Percentiles rank a stretch among this genome's conserved stretches.
These are phyloP conservation scores for Debaryomycetaceae sp. DNA, from an alignment of 1,139 yeast genomes.

Conservation along the genomic window DNA sequence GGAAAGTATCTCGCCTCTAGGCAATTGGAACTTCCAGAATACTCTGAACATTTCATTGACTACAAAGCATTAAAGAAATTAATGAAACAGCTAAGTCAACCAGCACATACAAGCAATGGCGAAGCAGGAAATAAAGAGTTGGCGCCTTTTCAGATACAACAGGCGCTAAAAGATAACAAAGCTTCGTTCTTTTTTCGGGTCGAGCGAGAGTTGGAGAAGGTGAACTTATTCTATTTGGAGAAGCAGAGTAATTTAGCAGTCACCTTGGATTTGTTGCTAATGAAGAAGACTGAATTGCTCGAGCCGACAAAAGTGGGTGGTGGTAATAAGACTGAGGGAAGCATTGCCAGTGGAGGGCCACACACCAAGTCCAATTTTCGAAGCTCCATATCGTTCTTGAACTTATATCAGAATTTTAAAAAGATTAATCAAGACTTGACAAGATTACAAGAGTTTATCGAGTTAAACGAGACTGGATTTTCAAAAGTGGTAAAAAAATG, in stretches of 20 bases:
- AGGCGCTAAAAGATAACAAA: conserved; percentile 79
- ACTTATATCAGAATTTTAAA: conserved; percentile 80
- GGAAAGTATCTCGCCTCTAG: conserved; percentile 94
- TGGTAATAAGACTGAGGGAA: conserved; percentile 30
- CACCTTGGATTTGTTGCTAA: conserved; percentile 69
- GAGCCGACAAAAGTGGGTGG: conserved; percentile 32
- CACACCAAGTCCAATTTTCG: conserved; percentile 26
- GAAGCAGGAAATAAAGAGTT: conserved; percentile 13
- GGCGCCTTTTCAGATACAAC: conserved; percentile 41
- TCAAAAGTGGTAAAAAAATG: conserved; percentile 93
- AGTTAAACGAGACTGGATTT: conserved; percentile 91
- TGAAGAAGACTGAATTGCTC: conserved; percentile 63
- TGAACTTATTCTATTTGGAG: conserved; percentile 81
- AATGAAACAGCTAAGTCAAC: conserved; percentile 64
- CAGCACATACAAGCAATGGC: conserved; percentile 8
- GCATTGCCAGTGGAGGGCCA: conserved; percentile 2
- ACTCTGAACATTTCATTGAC: conserved; percentile 88
- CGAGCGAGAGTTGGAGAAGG: conserved; percentile 93
- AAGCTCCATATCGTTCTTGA: conserved; percentile 43
- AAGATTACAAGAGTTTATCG: conserved; percentile 87
- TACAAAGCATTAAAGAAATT: conserved; percentile 87
- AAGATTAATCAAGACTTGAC: conserved; percentile 86
- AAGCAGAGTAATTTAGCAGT: conserved; percentile 84
- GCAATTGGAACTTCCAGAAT: conserved; percentile 92
- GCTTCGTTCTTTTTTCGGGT: conserved; percentile 90